A percentile compares a stretch with the other conserved stretches of the same genome.
phyloP scores from a whole-genome alignment of 2,329 filamentous ascomycete species.

The Pseudogymnoascus sp. region DNA sequence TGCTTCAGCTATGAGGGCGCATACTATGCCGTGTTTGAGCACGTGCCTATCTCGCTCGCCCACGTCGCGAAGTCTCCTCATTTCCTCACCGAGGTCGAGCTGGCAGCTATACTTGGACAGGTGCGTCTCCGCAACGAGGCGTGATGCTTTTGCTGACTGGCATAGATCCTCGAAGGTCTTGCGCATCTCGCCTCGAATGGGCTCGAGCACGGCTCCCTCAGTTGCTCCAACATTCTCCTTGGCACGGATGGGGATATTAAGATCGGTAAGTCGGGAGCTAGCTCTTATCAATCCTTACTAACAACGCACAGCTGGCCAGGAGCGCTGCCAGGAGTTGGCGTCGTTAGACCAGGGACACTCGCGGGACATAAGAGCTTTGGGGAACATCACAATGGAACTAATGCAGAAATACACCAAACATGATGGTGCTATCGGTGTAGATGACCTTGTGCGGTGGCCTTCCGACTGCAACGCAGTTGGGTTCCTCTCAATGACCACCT shows the following conservation, averaged over 20 bases:
- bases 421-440: conserved; percentile 24
- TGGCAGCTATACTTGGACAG: conserved; percentile 3
- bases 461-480: conserved; percentile 21
- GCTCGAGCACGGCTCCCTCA: conserved; percentile 7
- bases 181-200: conserved; percentile 1
- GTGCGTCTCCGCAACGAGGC: neutral
- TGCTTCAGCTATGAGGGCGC: neutral
- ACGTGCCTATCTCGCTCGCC: neutral
- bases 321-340: neutral
- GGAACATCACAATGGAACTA: conserved; percentile 26
- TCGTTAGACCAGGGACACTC: neutral
- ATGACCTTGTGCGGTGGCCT: conserved; percentile 25
- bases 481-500: conserved; percentile 27
- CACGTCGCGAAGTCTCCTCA: neutral
- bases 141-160: neutral
- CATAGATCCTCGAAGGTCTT: neutral
- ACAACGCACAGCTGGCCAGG: conserved; percentile 4
- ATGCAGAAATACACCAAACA: conserved; percentile 31
- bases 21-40: neutral
- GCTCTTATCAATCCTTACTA: neutral
- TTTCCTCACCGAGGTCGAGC: neutral
- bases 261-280: neutral
- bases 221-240: conserved; percentile 9
- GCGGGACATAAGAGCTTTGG: neutral
- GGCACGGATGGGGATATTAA: conserved; percentile 17